Evolutionary conservation across 441 rosid genomes (phyloP), one percentile per base, ranked within the genome.

Genomic region (Bruguiera hainesii): DNA sequence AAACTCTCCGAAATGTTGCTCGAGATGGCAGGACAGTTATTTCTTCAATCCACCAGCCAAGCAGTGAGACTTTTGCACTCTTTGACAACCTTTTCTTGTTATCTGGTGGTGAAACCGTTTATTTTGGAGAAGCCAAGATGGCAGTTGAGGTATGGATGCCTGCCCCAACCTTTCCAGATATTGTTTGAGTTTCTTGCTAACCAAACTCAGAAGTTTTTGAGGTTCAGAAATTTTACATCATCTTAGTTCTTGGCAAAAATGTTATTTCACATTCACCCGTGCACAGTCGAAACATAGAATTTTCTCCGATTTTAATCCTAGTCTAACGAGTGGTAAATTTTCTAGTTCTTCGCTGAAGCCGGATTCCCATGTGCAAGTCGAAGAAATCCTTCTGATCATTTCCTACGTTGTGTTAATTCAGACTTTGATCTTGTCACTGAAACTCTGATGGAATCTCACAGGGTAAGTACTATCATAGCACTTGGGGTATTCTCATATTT

Each of bases 311-410:
- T 42, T 4, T 42, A 23, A 10, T 23, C 28, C 58, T 15, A 3
- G 18, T 55, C 58, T 55, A 55, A 55, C 29, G 16, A 23, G 58
- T 53, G 23, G 57, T 53, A 53, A 21, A 0, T 21, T 8, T 53
- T 53, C 1, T 82, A 91, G 98, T 95, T 95, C 77, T 95, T 91
- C 71, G 87, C 92, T 63, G 94, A 90, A 83, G 89, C 96, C 39
- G 99, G 96, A 0, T 95, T 95, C 63, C 93, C 98, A 26, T 95
- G 99, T 69, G 97, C 97, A 1, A 87, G 84, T 72, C 81, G 85
- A 75, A 81, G 97, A 69, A 95, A 90, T 57, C 98, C 98, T 73
- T 95, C 99, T 10, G 99, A 95, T 80, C 99, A 95, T 80, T 95
- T 90, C 82, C 71, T 95, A 6, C 89, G 99, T 18, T 89, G 97